Conservation (phyloP, 805 yeast genomes). For the Suhomyces kilbournensis region DNA sequence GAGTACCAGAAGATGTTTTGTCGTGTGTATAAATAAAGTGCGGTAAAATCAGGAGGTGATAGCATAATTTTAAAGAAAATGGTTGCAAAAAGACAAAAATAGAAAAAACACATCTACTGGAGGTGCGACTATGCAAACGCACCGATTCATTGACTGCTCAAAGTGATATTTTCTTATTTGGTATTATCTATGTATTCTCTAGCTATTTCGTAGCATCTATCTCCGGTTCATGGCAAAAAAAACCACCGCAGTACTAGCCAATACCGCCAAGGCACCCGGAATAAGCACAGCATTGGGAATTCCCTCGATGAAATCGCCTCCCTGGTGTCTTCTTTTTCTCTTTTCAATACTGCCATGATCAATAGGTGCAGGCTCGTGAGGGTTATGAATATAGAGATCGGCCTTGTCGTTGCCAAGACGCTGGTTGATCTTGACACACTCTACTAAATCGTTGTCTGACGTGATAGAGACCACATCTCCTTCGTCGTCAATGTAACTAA, state of each 20-base stretch:
- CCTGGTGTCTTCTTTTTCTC: constrained; percentile 8
- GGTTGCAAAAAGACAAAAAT: too few relatives aligned
- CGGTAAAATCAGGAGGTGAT: too few relatives aligned
- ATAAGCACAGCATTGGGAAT: constrained; percentile 58
- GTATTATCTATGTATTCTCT: too few relatives aligned
- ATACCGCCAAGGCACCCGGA: constrained; percentile 59
- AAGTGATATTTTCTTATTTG: too few relatives aligned
- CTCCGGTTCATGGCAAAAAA: constrained; percentile 49
- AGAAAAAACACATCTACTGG: too few relatives aligned
- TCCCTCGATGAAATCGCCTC: constrained; percentile 42
- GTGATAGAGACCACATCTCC: constrained; percentile 78
- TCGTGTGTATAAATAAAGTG: too few relatives aligned
- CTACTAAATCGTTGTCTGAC: constrained; percentile 66
- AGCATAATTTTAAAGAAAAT: too few relatives aligned
- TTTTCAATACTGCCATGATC: constrained; percentile 15
- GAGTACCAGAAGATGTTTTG: too few relatives aligned
- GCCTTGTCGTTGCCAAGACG: constrained; percentile 55
- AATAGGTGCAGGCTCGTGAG: constrained; percentile 42
- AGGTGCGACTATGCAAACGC: too few relatives aligned
- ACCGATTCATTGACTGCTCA: too few relatives aligned
- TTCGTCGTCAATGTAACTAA: constrained; percentile 81
- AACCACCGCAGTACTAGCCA: constrained; percentile 57
- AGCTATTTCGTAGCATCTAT: too few relatives aligned
- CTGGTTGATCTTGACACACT: constrained; percentile 62
- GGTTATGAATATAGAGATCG: constrained; percentile 69